A percentile compares a stretch with the other conserved stretches of the same genome.
These are phyloP conservation scores for Pleurotus salmoneostramineus DNA, from an alignment of 768 basidiomycete species.

Conservation along the genomic window DNA sequence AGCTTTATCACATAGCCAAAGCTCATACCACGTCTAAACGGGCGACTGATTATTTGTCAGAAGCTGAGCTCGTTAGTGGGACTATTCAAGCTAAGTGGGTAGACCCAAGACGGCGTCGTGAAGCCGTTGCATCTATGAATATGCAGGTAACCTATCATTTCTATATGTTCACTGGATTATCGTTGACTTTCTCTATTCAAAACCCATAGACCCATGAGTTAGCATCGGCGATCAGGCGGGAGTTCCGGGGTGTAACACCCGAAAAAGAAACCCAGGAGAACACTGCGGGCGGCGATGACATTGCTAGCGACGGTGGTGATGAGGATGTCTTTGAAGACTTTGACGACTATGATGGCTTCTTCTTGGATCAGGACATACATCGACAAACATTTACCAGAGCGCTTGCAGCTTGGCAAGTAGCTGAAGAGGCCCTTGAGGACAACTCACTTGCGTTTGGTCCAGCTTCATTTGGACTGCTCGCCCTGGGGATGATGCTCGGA, in stretches of 20 bases:
- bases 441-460: constrained; percentile 30
- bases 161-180: background rate
- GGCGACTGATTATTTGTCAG: constrained; percentile 28
- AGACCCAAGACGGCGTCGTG: constrained; percentile 35
- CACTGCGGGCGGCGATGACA: constrained; percentile 16
- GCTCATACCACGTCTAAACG: constrained; percentile 32
- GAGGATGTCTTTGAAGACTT: constrained; percentile 21
- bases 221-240: constrained; percentile 28
- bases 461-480: constrained; percentile 42
- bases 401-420: constrained; percentile 41
- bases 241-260: constrained; percentile 19
- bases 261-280: constrained; percentile 11
- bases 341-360: constrained; percentile 21
- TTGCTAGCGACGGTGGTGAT: constrained; percentile 20
- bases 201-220: constrained; percentile 32
- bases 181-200: background rate
- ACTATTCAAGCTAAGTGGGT: constrained; percentile 41
- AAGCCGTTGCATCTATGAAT: constrained; percentile 38
- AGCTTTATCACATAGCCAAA: constrained; percentile 27
- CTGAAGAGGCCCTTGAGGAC: constrained; percentile 23
- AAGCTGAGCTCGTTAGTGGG: constrained; percentile 40
- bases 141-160: constrained; percentile 27
- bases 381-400: constrained; percentile 30
- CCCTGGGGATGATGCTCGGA: constrained; percentile 38
- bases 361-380: constrained; percentile 20